A percentile compares a stretch with the other conserved stretches of the same genome.
Conservation (phyloP, 2,329 filamentous ascomycete genomes). For the Cercospora sp. region DNA sequence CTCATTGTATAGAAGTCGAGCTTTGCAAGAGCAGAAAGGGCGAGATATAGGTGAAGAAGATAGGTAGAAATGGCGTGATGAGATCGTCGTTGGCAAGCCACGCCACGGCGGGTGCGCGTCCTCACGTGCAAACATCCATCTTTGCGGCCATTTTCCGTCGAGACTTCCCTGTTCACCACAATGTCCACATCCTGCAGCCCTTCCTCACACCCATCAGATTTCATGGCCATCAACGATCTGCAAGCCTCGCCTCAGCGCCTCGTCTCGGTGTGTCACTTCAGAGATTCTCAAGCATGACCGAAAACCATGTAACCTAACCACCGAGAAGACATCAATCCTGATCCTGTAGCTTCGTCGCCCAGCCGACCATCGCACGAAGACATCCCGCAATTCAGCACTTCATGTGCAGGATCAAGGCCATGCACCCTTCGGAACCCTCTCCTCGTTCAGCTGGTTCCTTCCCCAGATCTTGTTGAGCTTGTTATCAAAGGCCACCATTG, state of each 20-base stretch:
- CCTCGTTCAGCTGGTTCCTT: conserved; percentile 25
- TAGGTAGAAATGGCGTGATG: background rate
- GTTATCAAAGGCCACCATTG: conserved; percentile 24
- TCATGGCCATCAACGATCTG: no score
- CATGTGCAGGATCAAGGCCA: conserved; percentile 4
- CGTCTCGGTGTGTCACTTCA: no score
- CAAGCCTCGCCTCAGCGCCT: no score
- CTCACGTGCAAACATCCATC: background rate
- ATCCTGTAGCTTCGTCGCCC: background rate
- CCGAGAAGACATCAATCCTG: background rate
- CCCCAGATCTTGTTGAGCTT: conserved; percentile 28
- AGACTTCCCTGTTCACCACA: no score
- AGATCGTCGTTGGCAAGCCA: background rate
- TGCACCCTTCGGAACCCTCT: conserved; percentile 13
- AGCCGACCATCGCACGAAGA: background rate
- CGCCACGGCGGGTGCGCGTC: background rate
- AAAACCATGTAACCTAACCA: background rate
- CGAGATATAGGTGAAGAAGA: background rate
- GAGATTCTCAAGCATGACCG: no score
- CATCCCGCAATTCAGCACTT: background rate
- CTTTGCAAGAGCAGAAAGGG: background rate
- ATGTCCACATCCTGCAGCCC: no score
- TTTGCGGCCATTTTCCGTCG: no score
- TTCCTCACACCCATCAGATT: no score
- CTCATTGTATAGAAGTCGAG: background rate